These are phyloP conservation scores for Ilyonectria robusta DNA, from an alignment of 2,329 filamentous ascomycete genomes.

Conservation along the genomic window DNA sequence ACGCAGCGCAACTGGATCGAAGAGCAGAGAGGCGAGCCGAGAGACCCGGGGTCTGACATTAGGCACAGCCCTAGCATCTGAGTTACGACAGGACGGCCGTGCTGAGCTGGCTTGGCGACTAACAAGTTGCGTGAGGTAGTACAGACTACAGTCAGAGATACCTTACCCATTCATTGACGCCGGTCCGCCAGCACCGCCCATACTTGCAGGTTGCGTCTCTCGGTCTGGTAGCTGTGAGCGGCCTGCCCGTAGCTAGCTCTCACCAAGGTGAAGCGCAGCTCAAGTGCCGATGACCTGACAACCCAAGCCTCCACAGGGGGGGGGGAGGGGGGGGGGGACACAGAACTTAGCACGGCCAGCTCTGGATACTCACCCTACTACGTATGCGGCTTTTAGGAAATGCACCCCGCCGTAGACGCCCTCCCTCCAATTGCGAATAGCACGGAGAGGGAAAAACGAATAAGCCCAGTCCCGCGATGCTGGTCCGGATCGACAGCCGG, in stretches of 20 bases:
- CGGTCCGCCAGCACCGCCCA: not conserved
- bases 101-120: not conserved
- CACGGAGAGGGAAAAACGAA: not conserved
- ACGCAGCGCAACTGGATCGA: not conserved
- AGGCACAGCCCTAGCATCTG: not conserved
- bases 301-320: not conserved
- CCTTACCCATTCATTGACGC: constrained; percentile 6
- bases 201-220: not conserved
- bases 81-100: not conserved
- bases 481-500: constrained; percentile 25
- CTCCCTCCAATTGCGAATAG: not conserved
- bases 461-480: constrained; percentile 12
- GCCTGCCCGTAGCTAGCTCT: not conserved
- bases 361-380: not conserved
- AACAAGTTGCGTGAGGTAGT: not conserved
- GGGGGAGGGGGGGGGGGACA: too few relatives aligned
- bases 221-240: not conserved
- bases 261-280: not conserved
- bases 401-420: too few relatives aligned
- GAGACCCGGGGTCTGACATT: not conserved
- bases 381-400: constrained; percentile 1
- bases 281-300: constrained; percentile 10
- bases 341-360: not conserved
- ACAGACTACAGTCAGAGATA: not conserved
- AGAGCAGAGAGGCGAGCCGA: not conserved